These are phyloP conservation scores for Plicaturopsis crispa DNA, from an alignment of 768 basidiomycete genomes.

Conservation along the genomic window DNA sequence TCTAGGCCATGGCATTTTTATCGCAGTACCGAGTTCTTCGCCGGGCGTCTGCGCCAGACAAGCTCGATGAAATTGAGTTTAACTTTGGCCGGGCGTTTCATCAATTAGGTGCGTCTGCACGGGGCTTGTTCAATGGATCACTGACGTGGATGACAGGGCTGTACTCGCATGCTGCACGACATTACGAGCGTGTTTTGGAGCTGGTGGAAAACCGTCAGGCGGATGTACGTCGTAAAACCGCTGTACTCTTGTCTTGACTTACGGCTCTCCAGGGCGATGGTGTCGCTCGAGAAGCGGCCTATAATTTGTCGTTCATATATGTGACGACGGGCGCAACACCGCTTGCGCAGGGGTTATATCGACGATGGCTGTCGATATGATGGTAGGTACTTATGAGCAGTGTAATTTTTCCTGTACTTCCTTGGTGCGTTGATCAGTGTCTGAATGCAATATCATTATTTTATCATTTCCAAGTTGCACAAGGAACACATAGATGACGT, in stretches of 20 bases:
- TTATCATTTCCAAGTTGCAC: too few species aligned
- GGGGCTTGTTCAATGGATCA: neutral
- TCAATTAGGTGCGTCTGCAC: constrained; percentile 59
- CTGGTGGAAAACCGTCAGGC: constrained; percentile 37
- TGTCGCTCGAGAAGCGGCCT: constrained; percentile 72
- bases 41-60: constrained; percentile 29
- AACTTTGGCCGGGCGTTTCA: constrained; percentile 93
- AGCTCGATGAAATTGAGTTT: constrained; percentile 76
- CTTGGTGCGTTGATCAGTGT: neutral
- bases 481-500: too few species aligned
- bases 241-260: constrained; percentile 1
- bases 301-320: constrained; percentile 82
- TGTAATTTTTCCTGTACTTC: constrained; percentile 1
- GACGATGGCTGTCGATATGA: constrained; percentile 78
- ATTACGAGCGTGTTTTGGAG: constrained; percentile 74
- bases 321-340: constrained; percentile 69
- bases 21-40: constrained; percentile 71
- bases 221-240: constrained; percentile 27
- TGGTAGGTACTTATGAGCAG: neutral
- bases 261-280: constrained; percentile 31
- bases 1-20: constrained; percentile 80
- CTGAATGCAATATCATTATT: too few species aligned
- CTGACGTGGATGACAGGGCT: constrained; percentile 43
- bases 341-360: constrained; percentile 62
- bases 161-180: constrained; percentile 71